Evolutionary conservation across 331 rosid species (phyloP), one percentile per base, ranked within the genome.

Genomic region (Quercus lobata): DNA sequence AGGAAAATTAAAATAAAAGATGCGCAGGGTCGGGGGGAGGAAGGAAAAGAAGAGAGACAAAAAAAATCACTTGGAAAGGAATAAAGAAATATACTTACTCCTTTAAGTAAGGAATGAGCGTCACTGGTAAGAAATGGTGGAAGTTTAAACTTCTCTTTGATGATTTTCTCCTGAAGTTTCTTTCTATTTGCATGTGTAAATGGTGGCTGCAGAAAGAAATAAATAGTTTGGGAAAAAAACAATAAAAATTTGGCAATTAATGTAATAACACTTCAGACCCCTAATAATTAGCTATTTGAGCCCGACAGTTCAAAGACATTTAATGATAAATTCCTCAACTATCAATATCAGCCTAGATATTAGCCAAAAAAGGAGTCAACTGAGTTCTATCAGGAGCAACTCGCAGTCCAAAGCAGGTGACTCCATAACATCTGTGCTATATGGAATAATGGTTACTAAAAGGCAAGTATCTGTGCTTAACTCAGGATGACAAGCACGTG

Each of bases 91-190:
- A 41, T 72, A 86, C 91, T 90, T 90, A 95, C 97, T 82, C 97
- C 99, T 89, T 89, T 95, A 61, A 95, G 97, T 81, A 95, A 79
- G 68, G 98, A 95, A 82, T 95, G 98, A 71, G 97, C 98, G 54
- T 92, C 97, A 30, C 78, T 78, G 75, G 84, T 92, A 53, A 95
- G 93, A 60, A 19, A 82, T 12, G 97, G 84, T 30, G 98, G 97
- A 73, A 95, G 94, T 80, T 95, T 95, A 75, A 95, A 75, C 85
- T 88, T 95, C 87, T 92, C 98, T 83, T 86, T 92, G 82, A 92
- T 88, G 77, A 95, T 95, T 84, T 81, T 91, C 87, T 91, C 98
- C 83, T 92, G 97, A 83, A 95, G 97, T 82, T 95, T 95, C 91
- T 95, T 92, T 77, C 97, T 89, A 74, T 95, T 92, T 14, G 76